These are phyloP conservation scores for Polyporus arcularius DNA, from an alignment of 768 basidiomycete genomes.

Conservation along the genomic window DNA sequence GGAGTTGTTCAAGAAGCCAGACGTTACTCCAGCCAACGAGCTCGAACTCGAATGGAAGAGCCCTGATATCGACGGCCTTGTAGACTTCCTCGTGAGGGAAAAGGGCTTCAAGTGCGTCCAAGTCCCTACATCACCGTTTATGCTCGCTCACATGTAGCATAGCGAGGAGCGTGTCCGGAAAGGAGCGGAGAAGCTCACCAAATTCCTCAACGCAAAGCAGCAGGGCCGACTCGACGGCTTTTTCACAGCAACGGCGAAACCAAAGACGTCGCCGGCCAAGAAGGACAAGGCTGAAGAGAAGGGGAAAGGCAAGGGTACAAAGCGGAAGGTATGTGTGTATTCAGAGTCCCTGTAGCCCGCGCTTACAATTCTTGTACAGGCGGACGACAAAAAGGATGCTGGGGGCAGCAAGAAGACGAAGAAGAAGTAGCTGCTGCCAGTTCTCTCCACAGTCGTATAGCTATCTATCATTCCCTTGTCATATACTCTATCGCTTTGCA, in stretches of 20 bases:
- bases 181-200: constrained; percentile 90
- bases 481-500: constrained; percentile 6
- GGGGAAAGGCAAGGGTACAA: constrained; percentile 38
- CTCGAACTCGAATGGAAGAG: constrained; percentile 94
- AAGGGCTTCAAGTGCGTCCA: constrained; percentile 92
- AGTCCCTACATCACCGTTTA: not conserved
- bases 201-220: constrained; percentile 86
- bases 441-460: not conserved
- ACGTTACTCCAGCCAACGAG: constrained; percentile 84
- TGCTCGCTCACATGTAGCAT: constrained; percentile 2
- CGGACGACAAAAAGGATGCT: constrained; percentile 34
- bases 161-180: constrained; percentile 97
- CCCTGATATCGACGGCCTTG: constrained; percentile 90
- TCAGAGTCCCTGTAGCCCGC: not conserved
- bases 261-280: constrained; percentile 52
- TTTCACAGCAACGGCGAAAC: constrained; percentile 65
- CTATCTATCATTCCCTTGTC: not conserved
- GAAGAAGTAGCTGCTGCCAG: constrained; percentile 34
- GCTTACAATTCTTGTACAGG: not conserved
- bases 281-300: constrained; percentile 42
- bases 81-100: constrained; percentile 90
- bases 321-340: constrained; percentile 50
- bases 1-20: constrained; percentile 84
- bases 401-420: constrained; percentile 43
- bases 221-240: constrained; percentile 97